Base-by-base conservation (phyloP, 2,329 filamentous ascomycete genomes). In the Xenoacremonium recifei region DNA sequence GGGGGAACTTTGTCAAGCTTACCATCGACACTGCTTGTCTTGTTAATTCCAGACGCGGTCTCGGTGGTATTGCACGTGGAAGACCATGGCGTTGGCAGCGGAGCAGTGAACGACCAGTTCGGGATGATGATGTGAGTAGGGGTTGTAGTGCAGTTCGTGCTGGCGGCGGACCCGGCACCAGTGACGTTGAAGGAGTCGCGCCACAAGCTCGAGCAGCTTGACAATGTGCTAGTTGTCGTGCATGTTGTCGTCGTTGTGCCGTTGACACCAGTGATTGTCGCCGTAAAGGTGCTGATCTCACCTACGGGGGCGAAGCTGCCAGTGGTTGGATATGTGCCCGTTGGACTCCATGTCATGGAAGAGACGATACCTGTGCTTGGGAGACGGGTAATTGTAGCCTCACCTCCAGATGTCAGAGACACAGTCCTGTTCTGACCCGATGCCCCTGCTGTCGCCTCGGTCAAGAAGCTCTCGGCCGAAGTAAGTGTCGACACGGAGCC, bases 21-120 rank as follows among this genome's bases (percentile, higher is more conserved):
- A 55, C 55, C 46, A 34, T 49, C 39, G 4, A 42, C 42, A 11
- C 27, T 42, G 38, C 39, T 37, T 7, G 48, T 57, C 15, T 21
- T 32, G 33, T 53, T 57, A 11, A 30, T 36, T 55, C 55, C 54
- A 37, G 39, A 41, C 19, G 36, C 42, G 15, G 31, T 44, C 7
- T 34, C 53, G 43, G 47, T 49, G 30, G 58, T 57, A 37, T 54
- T 54, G 35, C 57, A 61, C n/a, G 39, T 35, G 20, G 48, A 51
- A 12, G 52, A 52, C 10, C 35, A 18, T 4, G 37, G 37, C 17
- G 37, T 54, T 7, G 47, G 40, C 7, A 42, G 16, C 13, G 46
- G 37, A 15, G 48, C 37, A 11, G 37, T 27, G 19, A 54, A 42
- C 7, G 50, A 35, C 33, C 43, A 42, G 7, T 37, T 34, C 21